Evolutionary conservation across 2,329 filamentous ascomycete genomes (phyloP), one percentile per base, ranked within the genome.

Genomic region (Colletotrichum australisinense): DNA sequence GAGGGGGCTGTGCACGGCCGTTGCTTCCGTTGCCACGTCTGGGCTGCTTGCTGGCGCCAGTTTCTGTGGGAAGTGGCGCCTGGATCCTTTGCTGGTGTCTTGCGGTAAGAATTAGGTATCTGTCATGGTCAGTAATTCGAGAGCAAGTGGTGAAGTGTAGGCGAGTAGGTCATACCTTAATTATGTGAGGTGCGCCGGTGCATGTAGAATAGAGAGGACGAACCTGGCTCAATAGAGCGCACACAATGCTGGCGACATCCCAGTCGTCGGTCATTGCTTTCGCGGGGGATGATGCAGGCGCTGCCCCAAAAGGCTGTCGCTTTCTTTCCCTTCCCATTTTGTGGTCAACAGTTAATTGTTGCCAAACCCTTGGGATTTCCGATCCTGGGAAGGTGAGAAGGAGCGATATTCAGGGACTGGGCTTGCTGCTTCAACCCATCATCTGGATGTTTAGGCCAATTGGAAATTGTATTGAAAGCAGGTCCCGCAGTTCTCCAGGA

Each of bases 1-100:
- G 11, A n/a, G 52, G 59, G 57, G 69, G 69, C 69, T 63, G 66
- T 72, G 69, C 69, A 69, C 59, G 59, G 59, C 69, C 53, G 66
- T 64, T 19, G 16, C 22, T 59, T 59, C 69, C 69, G 59, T 55
- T 67, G 69, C 69, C 69, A 72, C 66, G 53, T 59, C 46, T 53
- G 58, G 63, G 30, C 57, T 19, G 26, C 46, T 26, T 32, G 58
- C 28, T 72, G 58, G 64, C 38, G 58, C 64, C 19, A 38, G 52
- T 58, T 53, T 68, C 58, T 58, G 12, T 69, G 52, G 58, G 24
- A 30, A 26, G 58, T 38, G 58, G 16, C 32, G 55, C 58, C 46
- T 28, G 58, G 16, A 42, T 53, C 65, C 58, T 53, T 59, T 52
- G 62, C 46, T 28, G 28, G 32, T 35, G 14, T 35, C n/a, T 64